Evolutionary conservation across 768 basidiomycete genomes (phyloP), one percentile per base, ranked within the genome.

Genomic region (Tulasnella sp.): DNA sequence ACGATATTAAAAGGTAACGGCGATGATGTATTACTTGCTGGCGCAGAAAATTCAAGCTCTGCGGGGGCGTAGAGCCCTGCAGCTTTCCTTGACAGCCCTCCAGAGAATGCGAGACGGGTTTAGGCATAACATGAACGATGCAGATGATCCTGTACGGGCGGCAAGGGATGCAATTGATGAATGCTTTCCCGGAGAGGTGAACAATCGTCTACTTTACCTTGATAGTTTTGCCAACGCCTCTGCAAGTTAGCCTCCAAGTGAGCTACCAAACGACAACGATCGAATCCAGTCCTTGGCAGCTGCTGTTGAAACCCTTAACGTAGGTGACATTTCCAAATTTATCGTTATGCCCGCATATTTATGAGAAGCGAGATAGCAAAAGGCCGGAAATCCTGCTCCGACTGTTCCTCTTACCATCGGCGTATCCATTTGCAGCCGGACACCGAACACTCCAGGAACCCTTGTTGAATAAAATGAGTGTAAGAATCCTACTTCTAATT

Each of bases 71-170:
- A 54, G 54, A 24, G 54, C 54, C n/a, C 54, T 54, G 24, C 22
- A n/a, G 24, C 54, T 54, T 54, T 54, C 54, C 24, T n/a, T 8
- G n/a, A 54, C 11, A 54, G 54, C 54, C 4, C 54, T 54, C 54
- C 54, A 54, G 54, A 54, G n/a, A 54, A 54, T 54, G 24, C 54
- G 54, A 54, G 54, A 54, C 54, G 54, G 54, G 54, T 54, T 54
- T n/a, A 54, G n/a, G n/a, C 9, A 54, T 54, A 54, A 54, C 9
- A 54, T n/a, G 54, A 54, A 11, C 54, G n/a, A 54, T 11, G 7
- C 54, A 54, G n/a, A 54, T 54, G 54, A 54, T 54, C 54, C 54
- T n/a, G 54, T 54, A 54, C 54, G 54, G n/a, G 54, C 24, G 22
- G 54, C 54, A 54, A 24, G n/a, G 54, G 4, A n/a, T 54, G 54